A percentile compares a stretch with the other conserved stretches of the same genome.
Conservation (phyloP, 352 stramenopile species). For the Phytophthora sojae region DNA sequence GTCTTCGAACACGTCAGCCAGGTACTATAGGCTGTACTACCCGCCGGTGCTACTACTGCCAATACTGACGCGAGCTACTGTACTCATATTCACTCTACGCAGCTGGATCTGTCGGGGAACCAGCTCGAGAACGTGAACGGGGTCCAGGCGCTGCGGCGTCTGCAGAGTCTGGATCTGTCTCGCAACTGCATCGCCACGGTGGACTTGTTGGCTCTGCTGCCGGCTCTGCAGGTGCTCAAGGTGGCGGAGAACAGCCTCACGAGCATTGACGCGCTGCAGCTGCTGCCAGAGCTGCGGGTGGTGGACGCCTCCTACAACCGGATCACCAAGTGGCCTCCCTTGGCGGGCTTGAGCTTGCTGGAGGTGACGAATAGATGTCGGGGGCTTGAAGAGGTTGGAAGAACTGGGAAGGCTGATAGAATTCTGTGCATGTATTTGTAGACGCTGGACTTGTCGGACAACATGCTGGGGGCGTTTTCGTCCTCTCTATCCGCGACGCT, state of each 20-base stretch:
- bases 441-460: conserved; percentile 71
- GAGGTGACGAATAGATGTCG: conserved; percentile 41
- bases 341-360: conserved; percentile 45
- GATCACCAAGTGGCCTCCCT: conserved; percentile 59
- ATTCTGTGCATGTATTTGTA: conserved; percentile 16
- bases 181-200: conserved; percentile 59
- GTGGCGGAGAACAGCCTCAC: conserved; percentile 66
- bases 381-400: background rate
- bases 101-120: conserved; percentile 74
- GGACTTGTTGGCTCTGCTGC: conserved; percentile 49
- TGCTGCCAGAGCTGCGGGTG: conserved; percentile 43
- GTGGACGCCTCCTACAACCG: conserved; percentile 71
- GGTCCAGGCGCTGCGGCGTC: conserved; percentile 48
- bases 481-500: conserved; percentile 27
- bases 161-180: conserved; percentile 61
- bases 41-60: no score
- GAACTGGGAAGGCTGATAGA: background rate
- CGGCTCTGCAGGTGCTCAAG: conserved; percentile 55
- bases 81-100: no score
- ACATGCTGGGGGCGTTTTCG: conserved; percentile 52
- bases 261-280: conserved; percentile 48
- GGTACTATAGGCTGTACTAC: conserved; percentile 23
- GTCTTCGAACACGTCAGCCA: conserved; percentile 58
- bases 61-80: no score
- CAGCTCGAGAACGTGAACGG: conserved; percentile 60